These are phyloP conservation scores for Colletotrichum acutatum DNA, from an alignment of 2,329 filamentous ascomycete species.

Conservation along the genomic window DNA sequence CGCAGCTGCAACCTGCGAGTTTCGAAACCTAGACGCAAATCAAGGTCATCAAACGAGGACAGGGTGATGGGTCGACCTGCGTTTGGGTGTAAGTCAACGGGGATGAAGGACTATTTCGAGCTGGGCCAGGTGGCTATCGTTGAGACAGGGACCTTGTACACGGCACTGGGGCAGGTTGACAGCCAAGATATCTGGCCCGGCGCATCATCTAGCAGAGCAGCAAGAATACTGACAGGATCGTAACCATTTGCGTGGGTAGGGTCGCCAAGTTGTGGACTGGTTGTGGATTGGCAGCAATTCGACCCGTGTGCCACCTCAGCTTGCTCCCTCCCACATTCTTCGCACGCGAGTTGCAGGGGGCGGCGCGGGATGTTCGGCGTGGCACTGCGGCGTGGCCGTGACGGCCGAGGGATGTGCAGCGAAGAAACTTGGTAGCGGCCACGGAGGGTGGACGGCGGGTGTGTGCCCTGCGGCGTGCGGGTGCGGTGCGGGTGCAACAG, in stretches of 20 bases:
- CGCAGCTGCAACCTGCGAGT: neutral
- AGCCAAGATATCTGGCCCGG: neutral
- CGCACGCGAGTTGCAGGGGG: neutral
- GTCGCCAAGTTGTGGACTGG: neutral
- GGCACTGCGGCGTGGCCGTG: neutral
- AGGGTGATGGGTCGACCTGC: neutral
- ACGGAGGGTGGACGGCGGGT: conserved; percentile 6
- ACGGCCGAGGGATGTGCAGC: neutral
- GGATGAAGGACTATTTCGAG: conserved; percentile 14
- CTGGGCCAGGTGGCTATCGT: neutral
- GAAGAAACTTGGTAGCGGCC: conserved; percentile 1
- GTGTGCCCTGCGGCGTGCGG: neutral
- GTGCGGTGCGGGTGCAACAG: neutral
- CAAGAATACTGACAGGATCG: conserved; percentile 7
- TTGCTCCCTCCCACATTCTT: conserved; percentile 14
- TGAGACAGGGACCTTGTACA: neutral
- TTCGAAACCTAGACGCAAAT: neutral
- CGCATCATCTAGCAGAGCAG: too few species aligned
- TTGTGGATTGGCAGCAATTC: neutral
- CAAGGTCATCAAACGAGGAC: neutral
- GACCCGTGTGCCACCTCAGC: neutral
- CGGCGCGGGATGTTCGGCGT: conserved; percentile 12
- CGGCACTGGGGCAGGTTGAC: neutral
- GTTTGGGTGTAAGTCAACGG: neutral
- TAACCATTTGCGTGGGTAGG: neutral